Base-by-base conservation (phyloP, 805 yeast species). In the Helenozyma rhizophorensis region DNA sequence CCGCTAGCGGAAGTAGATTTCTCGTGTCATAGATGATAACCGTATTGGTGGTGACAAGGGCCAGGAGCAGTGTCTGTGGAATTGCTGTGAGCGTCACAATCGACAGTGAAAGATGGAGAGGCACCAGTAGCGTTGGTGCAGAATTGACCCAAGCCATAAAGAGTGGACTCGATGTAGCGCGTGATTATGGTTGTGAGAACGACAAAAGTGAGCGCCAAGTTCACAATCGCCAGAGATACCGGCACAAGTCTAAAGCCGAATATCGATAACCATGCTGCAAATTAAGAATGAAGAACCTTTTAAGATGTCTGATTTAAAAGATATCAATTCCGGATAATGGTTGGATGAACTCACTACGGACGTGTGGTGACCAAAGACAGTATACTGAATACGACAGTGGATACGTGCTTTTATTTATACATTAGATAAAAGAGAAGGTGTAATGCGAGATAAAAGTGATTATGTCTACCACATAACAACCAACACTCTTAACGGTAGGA, bases 401-500 rank as follows among this genome's bases (percentile, higher is more conserved):
- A 27, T 13, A 28, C 30, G 29, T 37, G 45, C 43, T 42, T 39
- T 37, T 35, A 42, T 45, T 43, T 45, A 35, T 45, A 45, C 49
- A 45, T 45, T 45, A 45, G 44, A 41, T 44, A 43, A 42, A 44
- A 39, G n/a, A 31, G 39, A 23, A 26, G 33, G 42, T 37, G 42
- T 25, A 40, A 35, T 37, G 42, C 31, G 28, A 39, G 31, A 34
- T 34, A 23, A 28, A 35, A 21, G 29, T 11, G 14, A 27, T 28
- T 23, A 24, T 14, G 23, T 23, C 28, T 15, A 21, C 28, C 29
- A 32, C 19, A 29, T 14, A 29, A 15, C 13, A 36, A 31, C 29
- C 41, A 38, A 40, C 35, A 33, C 17, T 36, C 47, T 76, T 90
- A 93, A 89, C 98, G 98, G 93, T 93, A 93, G 72, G 98, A 93